Base-by-base conservation (phyloP, 176 grass and related monocot species). In the Avena sativa region DNA sequence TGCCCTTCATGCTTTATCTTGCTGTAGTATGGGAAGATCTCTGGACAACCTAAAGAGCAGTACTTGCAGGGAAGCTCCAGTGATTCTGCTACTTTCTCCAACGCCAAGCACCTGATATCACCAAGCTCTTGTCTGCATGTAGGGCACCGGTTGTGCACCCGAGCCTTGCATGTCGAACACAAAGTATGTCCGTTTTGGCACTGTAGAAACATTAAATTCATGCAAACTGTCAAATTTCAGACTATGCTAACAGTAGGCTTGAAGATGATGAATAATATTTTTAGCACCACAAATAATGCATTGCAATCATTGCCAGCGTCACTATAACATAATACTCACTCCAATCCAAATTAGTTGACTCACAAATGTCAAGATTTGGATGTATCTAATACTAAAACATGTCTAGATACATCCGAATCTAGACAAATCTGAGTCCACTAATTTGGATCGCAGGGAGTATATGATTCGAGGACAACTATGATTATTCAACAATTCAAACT, bases 91-190 rank as follows among this genome's bases (percentile, higher is more conserved):
- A 91, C 89, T 75, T 91, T 91, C 83, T 91, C 89, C 57, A 91
- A 66, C 84, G 89, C 89, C 68, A 91, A 80, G 85, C 89, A 91
- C 59, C 89, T 84, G 67, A 91, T 91, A 80, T 91, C 89, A 80
- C 89, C 89, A 40, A 91, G 89, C 59, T 91, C 89, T 87, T 91
- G 89, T 80, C 89, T 91, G 89, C 89, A 91, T 59, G 89, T 91
- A 84, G 89, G 89, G 25, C 89, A 91, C 68, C 89, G 80, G 76
- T 91, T 91, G 81, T 91, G 89, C 47, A 91, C 89, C 60, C 89
- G 87, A 78, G 89, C 89, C 60, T 91, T 91, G 85, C 89, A 91
- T 30, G 89, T 91, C 0, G 89, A 91, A 59, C 89, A 91, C 58
- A 91, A 72, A 75, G 89, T 91, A 79, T 91, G 89, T 84, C 89